Conservation (phyloP, 495 filamentous ascomycete genomes). For the Lepidopterella palustris region DNA sequence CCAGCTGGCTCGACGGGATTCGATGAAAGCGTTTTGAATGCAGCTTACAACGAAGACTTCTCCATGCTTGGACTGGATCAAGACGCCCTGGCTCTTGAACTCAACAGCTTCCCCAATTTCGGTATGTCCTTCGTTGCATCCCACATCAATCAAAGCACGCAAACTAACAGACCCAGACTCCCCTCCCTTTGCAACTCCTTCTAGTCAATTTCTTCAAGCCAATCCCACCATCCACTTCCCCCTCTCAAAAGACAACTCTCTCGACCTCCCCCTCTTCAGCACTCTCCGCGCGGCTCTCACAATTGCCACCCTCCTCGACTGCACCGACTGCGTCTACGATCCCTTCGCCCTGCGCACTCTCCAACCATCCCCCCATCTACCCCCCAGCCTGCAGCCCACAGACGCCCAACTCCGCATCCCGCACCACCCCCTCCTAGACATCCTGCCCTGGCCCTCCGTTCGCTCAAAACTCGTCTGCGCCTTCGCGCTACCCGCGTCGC, state of each 20-base stretch:
- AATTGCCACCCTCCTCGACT: conserved; percentile 19
- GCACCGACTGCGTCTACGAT: conserved; percentile 10
- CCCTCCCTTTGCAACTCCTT: background rate
- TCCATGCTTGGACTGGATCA: too few species aligned
- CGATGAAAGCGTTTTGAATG: too few species aligned
- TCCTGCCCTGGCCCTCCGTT: conserved; percentile 45
- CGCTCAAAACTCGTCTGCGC: conserved; percentile 43
- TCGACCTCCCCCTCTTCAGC: conserved; percentile 15
- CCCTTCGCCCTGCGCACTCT: conserved; percentile 20
- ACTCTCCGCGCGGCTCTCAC: conserved; percentile 10
- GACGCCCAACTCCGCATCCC: conserved; percentile 34
- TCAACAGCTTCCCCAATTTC: too few species aligned
- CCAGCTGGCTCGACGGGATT: too few species aligned
- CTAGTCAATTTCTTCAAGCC: background rate
- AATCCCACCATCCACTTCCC: conserved; percentile 11
- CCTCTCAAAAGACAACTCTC: conserved; percentile 7
- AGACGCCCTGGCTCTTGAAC: too few species aligned
- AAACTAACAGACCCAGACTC: background rate
- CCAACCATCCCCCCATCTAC: conserved; percentile 18
- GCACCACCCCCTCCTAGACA: conserved; percentile 47
- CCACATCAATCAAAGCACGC: too few species aligned
- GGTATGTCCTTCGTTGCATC: too few species aligned
- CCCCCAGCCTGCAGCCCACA: conserved; percentile 20
- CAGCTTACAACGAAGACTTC: too few species aligned
- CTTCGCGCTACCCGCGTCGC: conserved; percentile 36